Base-by-base conservation (phyloP, 2,329 filamentous ascomycete species). In the Coniochaeta hoffmannii region DNA sequence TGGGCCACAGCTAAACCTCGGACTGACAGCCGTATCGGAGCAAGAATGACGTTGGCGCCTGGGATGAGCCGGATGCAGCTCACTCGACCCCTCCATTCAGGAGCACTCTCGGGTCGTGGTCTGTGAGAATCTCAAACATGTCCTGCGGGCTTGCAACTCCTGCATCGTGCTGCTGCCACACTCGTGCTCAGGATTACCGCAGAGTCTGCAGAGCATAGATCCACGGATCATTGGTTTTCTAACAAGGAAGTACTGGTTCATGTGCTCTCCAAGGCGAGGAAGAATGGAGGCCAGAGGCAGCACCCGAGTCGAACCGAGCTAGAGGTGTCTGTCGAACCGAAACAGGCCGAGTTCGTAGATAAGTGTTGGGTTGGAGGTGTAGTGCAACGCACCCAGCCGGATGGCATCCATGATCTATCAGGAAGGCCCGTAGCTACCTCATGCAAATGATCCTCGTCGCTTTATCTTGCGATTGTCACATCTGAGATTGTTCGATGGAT, bases 41-140 rank as follows among this genome's bases (percentile, higher is more conserved):
- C 24, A 24, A 34, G 30, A 19, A 34, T 51, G 49, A 51, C 26
- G 28, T 51, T 32, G 15, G 26, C 26, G 17, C 28, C 28, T 51
- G 31, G 49, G 4, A 10, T 15, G 49, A 24, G 28, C 32, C 4
- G 24, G n/a, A 11, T 19, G 3, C 49, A 30, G n/a, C 15, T 24
- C 4, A 31, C 49, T 34, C 26, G 10, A 51, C 49, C 49, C 49
- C 49, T 31, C 49, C 49, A 51, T 51, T 31, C 49, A 51, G 28
- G 15, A 51, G 28, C 49, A 22, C 9, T 19, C 6, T 15, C 15
- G 41, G 24, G 22, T 46, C 19, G 41, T 14, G 8, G n/a, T 26
- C 8, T 46, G 15, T 15, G 41, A 26, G 26, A 46, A 46, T 22
- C 19, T 46, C 41, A 46, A 46, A 46, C 41, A 46, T 22, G 15